Evolutionary conservation across 257 asterid genomes (phyloP).

Genomic region (Buddleja alternifolia): DNA sequence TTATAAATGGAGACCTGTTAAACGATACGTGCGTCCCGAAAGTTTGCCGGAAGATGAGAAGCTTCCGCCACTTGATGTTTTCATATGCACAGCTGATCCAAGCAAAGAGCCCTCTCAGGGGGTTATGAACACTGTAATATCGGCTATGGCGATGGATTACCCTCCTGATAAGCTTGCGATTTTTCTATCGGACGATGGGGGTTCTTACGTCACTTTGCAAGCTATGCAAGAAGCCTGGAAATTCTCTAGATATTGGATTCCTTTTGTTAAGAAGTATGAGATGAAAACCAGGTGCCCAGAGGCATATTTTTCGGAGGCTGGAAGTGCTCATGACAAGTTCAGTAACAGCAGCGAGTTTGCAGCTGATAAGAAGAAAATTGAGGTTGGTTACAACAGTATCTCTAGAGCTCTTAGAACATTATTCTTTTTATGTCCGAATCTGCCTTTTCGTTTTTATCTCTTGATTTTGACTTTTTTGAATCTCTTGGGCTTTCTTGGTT

Average conservation of each 20-base stretch:
- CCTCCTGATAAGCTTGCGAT: constrained; percentile 59
- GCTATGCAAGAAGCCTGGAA: constrained; percentile 49
- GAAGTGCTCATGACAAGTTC: not conserved
- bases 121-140: constrained; percentile 76
- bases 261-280: constrained; percentile 55
- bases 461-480: not conserved
- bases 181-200: constrained; percentile 70
- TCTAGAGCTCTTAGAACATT: not conserved
- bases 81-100: constrained; percentile 69
- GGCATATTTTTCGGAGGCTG: constrained; percentile 38
- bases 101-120: constrained; percentile 54
- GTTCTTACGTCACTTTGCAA: constrained; percentile 40
- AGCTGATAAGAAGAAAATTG: constrained; percentile 28
- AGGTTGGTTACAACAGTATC: constrained; percentile 27
- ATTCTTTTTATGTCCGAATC: no score
- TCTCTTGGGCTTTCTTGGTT: not conserved
- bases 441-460: no score
- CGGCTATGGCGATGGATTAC: constrained; percentile 74
- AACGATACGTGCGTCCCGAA: constrained; percentile 46
- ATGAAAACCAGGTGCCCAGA: constrained; percentile 54
- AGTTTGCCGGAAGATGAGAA: constrained; percentile 40
- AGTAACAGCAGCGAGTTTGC: constrained; percentile 4
- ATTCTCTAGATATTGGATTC: constrained; percentile 56
- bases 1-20: constrained; percentile 52
- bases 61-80: constrained; percentile 60